Evolutionary conservation across 257 asterid species (phyloP).

Genomic region (Prunella vulgaris): DNA sequence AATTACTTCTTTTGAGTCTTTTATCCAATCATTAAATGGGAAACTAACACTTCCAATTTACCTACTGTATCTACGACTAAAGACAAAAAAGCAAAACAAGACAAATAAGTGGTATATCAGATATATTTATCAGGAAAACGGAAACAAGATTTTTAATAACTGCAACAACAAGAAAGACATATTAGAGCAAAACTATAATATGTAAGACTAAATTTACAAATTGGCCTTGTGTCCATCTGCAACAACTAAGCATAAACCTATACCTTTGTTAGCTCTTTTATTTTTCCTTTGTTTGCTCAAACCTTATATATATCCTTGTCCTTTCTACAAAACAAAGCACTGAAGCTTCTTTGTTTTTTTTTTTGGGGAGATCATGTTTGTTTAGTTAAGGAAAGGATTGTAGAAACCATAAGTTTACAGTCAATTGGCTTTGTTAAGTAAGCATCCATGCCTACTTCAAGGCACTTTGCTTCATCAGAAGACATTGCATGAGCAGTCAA

Average conservation of each 20-base stretch:
- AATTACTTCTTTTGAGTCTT: no score
- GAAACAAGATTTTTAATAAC: background rate
- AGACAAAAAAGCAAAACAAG: no score
- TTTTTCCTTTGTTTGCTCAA: background rate
- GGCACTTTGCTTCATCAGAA: constrained; percentile 82
- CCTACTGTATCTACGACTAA: no score
- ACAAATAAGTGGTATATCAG: background rate
- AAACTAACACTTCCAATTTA: no score
- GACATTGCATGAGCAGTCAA: constrained; percentile 97
- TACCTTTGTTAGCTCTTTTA: constrained; percentile 9
- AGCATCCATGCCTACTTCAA: constrained; percentile 98
- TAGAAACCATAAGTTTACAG: constrained; percentile 71
- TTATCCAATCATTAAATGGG: no score
- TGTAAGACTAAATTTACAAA: constrained; percentile 6
- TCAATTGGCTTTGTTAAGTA: constrained; percentile 87
- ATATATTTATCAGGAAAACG: background rate
- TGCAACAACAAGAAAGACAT: background rate
- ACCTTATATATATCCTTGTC: background rate
- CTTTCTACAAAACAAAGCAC: constrained; percentile 21
- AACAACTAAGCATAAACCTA: constrained; percentile 4
- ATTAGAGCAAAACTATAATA: constrained; percentile 8
- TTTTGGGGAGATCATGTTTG: constrained; percentile 10
- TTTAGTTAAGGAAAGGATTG: constrained; percentile 69
- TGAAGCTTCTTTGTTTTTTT: background rate
- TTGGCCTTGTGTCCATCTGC: background rate